phyloP scores from a whole-genome alignment of 116 monocot species.

The Dioscorea cayenensis region DNA sequence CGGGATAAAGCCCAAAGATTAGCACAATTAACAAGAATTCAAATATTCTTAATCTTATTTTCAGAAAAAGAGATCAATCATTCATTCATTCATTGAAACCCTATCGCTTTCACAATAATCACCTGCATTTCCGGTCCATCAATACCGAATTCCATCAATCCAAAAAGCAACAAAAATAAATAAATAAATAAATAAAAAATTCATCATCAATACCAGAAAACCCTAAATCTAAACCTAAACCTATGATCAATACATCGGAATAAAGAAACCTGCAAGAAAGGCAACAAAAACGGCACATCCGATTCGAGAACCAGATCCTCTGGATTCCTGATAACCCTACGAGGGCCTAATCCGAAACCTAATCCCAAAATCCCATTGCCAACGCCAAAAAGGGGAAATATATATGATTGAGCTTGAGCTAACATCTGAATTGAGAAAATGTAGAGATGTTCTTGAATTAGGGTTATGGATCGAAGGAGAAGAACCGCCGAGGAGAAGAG shows the following conservation, averaged over 20 bases:
- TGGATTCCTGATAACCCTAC: too few relatives aligned
- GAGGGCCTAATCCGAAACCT: too few relatives aligned
- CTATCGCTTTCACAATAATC: neutral
- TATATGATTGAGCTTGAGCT: neutral
- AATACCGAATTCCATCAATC: neutral
- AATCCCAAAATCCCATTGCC: too few relatives aligned
- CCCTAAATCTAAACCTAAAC: too few relatives aligned
- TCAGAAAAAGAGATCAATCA: neutral
- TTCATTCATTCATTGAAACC: neutral
- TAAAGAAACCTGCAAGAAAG: too few relatives aligned
- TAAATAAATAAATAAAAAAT: too few relatives aligned
- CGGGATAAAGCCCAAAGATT: neutral
- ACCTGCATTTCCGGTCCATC: neutral
- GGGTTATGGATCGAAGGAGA: neutral
- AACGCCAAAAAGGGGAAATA: too few relatives aligned
- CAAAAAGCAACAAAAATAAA: neutral
- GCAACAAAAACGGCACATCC: too few relatives aligned
- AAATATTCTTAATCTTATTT: neutral
- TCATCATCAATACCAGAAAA: too few relatives aligned
- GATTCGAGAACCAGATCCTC: too few relatives aligned
- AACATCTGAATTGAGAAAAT: neutral
- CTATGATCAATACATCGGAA: too few relatives aligned
- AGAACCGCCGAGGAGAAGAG: neutral
- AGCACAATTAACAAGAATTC: neutral
- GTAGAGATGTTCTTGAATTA: neutral